A percentile compares a stretch with the other conserved stretches of the same genome.
These are phyloP conservation scores for Mytilinidion resinicola DNA, from an alignment of 495 filamentous ascomycete genomes.

Conservation along the genomic window DNA sequence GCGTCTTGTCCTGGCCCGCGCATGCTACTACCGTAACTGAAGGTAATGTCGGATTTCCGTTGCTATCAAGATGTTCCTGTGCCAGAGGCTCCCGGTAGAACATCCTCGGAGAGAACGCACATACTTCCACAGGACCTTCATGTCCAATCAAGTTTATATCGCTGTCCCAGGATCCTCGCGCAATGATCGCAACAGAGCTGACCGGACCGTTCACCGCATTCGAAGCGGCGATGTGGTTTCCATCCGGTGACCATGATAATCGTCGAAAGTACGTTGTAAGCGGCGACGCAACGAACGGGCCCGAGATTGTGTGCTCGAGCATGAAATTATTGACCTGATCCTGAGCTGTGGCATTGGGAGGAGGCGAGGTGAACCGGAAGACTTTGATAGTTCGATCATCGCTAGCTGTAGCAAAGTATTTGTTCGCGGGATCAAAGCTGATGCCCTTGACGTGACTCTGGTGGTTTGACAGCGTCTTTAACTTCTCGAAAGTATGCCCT, in stretches of 20 bases:
- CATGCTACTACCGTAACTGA: constrained; percentile 95
- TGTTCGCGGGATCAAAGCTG: constrained; percentile 97
- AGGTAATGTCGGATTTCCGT: constrained; percentile 35
- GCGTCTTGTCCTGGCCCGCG: constrained; percentile 89
- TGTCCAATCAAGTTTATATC: constrained; percentile 97
- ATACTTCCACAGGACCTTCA: constrained; percentile 94
- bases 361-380: constrained; percentile 85
- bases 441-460: constrained; percentile 98
- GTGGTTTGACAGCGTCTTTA: constrained; percentile 84
- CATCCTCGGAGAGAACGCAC: constrained; percentile 88
- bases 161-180: constrained; percentile 85
- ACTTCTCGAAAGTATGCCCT: constrained; percentile 92
- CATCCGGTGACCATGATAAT: constrained; percentile 96
- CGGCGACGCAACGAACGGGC: constrained; percentile 80
- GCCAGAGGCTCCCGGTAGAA: constrained; percentile 64
- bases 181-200: constrained; percentile 92
- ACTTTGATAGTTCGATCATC: constrained; percentile 96
- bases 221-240: constrained; percentile 91
- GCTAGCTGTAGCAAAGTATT: constrained; percentile 96
- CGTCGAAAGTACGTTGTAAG: constrained; percentile 95
- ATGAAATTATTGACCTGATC: constrained; percentile 95
- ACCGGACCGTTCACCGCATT: constrained; percentile 97
- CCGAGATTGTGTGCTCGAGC: constrained; percentile 76
- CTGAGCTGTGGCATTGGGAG: constrained; percentile 84
- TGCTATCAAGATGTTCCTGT: constrained; percentile 42